These are phyloP conservation scores for Nemania sp. DNA, from an alignment of 2,329 filamentous ascomycete genomes.

Conservation along the genomic window DNA sequence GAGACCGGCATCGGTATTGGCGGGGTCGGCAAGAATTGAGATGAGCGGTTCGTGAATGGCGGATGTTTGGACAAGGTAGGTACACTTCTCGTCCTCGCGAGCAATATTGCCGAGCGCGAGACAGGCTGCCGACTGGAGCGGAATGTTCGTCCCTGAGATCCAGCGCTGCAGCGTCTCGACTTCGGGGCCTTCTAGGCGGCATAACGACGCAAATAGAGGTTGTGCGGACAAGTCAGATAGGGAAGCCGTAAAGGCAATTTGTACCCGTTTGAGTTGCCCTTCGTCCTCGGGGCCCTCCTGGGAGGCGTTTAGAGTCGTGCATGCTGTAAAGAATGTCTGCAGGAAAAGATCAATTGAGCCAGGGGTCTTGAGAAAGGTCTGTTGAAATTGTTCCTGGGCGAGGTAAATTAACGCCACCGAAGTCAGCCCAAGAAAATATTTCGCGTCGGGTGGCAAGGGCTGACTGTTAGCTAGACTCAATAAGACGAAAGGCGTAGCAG, in stretches of 20 bases:
- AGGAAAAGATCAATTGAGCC: slow-evolving; percentile 50
- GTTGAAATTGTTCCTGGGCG: slow-evolving; percentile 55
- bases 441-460: slow-evolving; percentile 49
- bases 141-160: slow-evolving; percentile 46
- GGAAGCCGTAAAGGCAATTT: slow-evolving; percentile 53
- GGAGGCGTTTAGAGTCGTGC: slow-evolving; percentile 45
- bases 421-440: slow-evolving; percentile 57
- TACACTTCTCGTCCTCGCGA: slow-evolving; percentile 58
- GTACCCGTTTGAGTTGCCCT: slow-evolving; percentile 52
- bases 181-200: slow-evolving; percentile 49
- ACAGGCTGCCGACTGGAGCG: slow-evolving; percentile 61
- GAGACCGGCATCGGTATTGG: slow-evolving; percentile 51
- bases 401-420: slow-evolving; percentile 61
- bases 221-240: slow-evolving; percentile 56
- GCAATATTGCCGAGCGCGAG: slow-evolving; percentile 65
- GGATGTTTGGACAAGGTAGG: slow-evolving; percentile 51
- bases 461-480: slow-evolving; percentile 52
- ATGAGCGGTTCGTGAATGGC: slow-evolving; percentile 51
- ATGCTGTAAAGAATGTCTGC: slow-evolving; percentile 51
- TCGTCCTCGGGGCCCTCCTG: slow-evolving; percentile 53
- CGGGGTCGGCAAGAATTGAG: slow-evolving; percentile 47
- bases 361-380: slow-evolving; percentile 47
- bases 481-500: slow-evolving; percentile 52
- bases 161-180: slow-evolving; percentile 51
- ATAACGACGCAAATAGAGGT: slow-evolving; percentile 48